Evolutionary conservation across 257 asterid species (phyloP).

Genomic region (Nicotiana attenuata): DNA sequence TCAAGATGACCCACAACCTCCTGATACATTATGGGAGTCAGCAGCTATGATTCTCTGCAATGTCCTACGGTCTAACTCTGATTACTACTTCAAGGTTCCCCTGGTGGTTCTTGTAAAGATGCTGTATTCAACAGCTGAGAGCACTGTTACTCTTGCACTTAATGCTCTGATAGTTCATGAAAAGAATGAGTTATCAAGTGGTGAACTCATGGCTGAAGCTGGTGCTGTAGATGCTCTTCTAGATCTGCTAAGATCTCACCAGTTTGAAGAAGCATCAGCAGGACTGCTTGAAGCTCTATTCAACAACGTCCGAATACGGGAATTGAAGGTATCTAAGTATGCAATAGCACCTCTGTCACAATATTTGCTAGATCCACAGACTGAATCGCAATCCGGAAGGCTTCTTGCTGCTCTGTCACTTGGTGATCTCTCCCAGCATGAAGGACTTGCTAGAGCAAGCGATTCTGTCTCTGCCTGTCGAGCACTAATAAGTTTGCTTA

Average conservation of each 20-base stretch:
- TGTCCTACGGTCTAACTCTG: constrained; percentile 47
- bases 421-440: constrained; percentile 87
- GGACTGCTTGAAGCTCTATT: constrained; percentile 70
- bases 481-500: constrained; percentile 57
- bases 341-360: constrained; percentile 89
- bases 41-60: constrained; percentile 69
- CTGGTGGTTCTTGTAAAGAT: constrained; percentile 67
- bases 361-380: constrained; percentile 79
- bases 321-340: constrained; percentile 66
- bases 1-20: constrained; percentile 74
- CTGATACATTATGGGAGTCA: constrained; percentile 62
- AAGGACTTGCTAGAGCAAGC: constrained; percentile 76
- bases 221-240: constrained; percentile 80
- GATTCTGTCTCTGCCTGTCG: constrained; percentile 73
- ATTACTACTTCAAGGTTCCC: constrained; percentile 56
- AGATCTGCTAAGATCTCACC: constrained; percentile 79
- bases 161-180: constrained; percentile 66
- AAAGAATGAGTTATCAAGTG: constrained; percentile 52
- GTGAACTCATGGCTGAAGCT: constrained; percentile 68
- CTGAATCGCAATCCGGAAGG: constrained; percentile 51
- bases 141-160: constrained; percentile 52
- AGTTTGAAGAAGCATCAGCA: constrained; percentile 66
- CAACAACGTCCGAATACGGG: constrained; percentile 53
- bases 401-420: constrained; percentile 84
- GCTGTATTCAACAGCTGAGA: constrained; percentile 49